Evolutionary conservation across 140 eudicot species (phyloP).

Genomic region (Cichorium intybus): DNA sequence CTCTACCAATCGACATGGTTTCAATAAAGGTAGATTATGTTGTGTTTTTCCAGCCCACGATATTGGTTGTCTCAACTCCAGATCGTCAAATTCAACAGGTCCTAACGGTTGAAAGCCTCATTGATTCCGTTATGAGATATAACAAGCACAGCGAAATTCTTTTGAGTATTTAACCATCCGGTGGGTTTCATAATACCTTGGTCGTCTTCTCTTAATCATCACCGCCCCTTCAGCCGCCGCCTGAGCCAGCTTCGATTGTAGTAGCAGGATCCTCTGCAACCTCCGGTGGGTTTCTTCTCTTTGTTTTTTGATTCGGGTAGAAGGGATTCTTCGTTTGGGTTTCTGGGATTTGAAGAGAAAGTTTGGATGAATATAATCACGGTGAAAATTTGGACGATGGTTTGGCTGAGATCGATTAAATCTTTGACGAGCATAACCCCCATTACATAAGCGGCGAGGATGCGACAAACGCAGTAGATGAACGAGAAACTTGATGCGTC

Average conservation of each 20-base stretch:
- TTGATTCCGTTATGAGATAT: too few species aligned
- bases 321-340: constrained; percentile 52
- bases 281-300: constrained; percentile 46
- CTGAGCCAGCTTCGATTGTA: constrained; percentile 69
- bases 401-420: constrained; percentile 47
- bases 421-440: constrained; percentile 91
- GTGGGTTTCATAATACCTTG: too few species aligned
- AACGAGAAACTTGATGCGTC: constrained; percentile 64
- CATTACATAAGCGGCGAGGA: constrained; percentile 84
- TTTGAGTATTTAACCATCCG: too few species aligned
- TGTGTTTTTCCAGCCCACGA: too few species aligned
- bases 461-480: constrained; percentile 67
- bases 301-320: constrained; percentile 41
- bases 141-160: too few species aligned
- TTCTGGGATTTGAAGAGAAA: constrained; percentile 35
- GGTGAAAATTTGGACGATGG: constrained; percentile 54
- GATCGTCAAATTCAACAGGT: too few species aligned
- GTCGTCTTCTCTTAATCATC: constrained; percentile 63
- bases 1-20: too few species aligned
- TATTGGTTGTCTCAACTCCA: too few species aligned
- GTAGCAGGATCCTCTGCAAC: constrained; percentile 61
- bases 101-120: too few species aligned
- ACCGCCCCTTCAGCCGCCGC: constrained; percentile 99
- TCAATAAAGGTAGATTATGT: too few species aligned
- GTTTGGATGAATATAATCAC: constrained; percentile 53